Conservation (phyloP, 352 stramenopile genomes). For the Phytophthora ohioensis region DNA sequence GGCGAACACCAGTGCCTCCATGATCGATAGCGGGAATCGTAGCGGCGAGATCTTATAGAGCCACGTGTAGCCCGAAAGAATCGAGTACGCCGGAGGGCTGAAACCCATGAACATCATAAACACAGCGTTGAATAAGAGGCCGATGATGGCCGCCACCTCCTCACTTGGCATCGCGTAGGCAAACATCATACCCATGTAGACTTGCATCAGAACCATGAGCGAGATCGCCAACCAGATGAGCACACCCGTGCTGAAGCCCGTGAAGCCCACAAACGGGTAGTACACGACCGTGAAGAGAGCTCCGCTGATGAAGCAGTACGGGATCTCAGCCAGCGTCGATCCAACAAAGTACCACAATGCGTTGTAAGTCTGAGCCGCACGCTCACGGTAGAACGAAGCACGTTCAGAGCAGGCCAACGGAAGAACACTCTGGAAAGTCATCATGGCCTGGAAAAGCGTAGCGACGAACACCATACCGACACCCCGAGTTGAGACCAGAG, state of each 20-base stretch:
- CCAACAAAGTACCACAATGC: slow-evolving; percentile 67
- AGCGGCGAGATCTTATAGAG: slow-evolving; percentile 50
- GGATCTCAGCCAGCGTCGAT: slow-evolving; percentile 65
- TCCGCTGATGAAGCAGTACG: slow-evolving; percentile 55
- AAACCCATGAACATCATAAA: slow-evolving; percentile 55
- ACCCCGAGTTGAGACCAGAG: slow-evolving; percentile 42
- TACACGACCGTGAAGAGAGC: slow-evolving; percentile 51
- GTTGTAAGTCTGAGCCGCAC: slow-evolving; percentile 84
- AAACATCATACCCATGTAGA: slow-evolving; percentile 50
- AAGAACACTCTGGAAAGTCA: slow-evolving; percentile 75
- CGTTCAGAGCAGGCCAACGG: slow-evolving; percentile 73
- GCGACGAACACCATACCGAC: slow-evolving; percentile 68
- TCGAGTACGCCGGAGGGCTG: slow-evolving; percentile 12
- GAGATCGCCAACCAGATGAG: slow-evolving; percentile 38
- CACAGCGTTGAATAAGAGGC: slow-evolving; percentile 42
- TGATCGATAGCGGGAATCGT: slow-evolving; percentile 41
- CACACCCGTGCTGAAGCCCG: slow-evolving; percentile 24
- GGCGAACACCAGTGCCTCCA: slow-evolving; percentile 38
- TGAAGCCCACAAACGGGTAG: slow-evolving; percentile 52
- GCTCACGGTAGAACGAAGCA: slow-evolving; percentile 76
- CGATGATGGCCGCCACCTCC: slow-evolving; percentile 45
- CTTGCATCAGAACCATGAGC: slow-evolving; percentile 42
- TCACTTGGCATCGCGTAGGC: slow-evolving; percentile 41
- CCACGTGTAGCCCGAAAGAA: slow-evolving; percentile 32
- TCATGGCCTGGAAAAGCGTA: slow-evolving; percentile 69